Evolutionary conservation across 768 basidiomycete genomes (phyloP).

Genomic region (Xerocomellus chrysenteron): DNA sequence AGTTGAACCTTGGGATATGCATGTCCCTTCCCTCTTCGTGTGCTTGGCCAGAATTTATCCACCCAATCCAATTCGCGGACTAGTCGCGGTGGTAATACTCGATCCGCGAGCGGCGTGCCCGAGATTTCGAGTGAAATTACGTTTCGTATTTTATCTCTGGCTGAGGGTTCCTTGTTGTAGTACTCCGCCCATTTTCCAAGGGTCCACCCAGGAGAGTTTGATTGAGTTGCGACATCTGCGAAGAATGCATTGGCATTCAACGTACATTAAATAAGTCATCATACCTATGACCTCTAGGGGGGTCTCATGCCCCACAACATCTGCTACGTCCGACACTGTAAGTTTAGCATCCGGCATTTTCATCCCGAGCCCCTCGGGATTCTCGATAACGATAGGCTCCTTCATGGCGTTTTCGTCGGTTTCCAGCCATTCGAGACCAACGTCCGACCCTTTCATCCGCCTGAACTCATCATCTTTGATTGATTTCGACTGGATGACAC

Average conservation of each 20-base stretch:
- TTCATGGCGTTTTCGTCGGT: constrained; percentile 69
- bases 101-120: constrained; percentile 75
- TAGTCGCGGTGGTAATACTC: constrained; percentile 78
- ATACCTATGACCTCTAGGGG: constrained; percentile 91
- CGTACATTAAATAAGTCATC: constrained; percentile 16
- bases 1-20: constrained; percentile 90
- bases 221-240: constrained; percentile 85
- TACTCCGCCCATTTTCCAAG: constrained; percentile 90
- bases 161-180: constrained; percentile 61
- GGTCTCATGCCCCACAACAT: constrained; percentile 72
- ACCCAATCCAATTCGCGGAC: constrained; percentile 96
- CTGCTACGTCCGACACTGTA: constrained; percentile 78
- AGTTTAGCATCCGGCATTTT: constrained; percentile 75
- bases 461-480: constrained; percentile 65
- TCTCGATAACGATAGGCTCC: constrained; percentile 81
- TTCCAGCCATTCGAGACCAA: constrained; percentile 75
- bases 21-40: constrained; percentile 69
- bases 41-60: constrained; percentile 89
- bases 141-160: constrained; percentile 86
- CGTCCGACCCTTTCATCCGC: constrained; percentile 62
- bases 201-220: constrained; percentile 84
- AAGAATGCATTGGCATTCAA: neutral
- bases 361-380: constrained; percentile 83
- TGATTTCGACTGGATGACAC: constrained; percentile 64
- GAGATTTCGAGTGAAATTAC: constrained; percentile 96